Percentiles rank a stretch among this genome's conserved stretches.
phyloP scores from a whole-genome alignment of 2,329 filamentous ascomycete genomes.

The Bipolaris cookei region DNA sequence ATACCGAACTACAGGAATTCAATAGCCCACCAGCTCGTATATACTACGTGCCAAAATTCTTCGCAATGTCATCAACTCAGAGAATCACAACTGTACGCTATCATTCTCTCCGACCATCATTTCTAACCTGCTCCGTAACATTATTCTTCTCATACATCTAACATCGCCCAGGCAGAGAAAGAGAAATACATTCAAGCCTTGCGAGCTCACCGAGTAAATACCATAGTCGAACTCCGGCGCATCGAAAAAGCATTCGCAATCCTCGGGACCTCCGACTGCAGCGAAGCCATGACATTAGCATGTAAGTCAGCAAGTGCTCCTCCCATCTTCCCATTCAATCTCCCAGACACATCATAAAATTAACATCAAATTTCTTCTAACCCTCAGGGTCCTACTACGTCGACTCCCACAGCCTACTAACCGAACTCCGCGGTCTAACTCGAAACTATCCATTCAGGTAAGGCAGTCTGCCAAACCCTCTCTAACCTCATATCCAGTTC shows the following conservation, averaged over 20 bases:
- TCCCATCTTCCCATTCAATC: neutral
- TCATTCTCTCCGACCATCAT: neutral
- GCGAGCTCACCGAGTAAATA: constrained; percentile 72
- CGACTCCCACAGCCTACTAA: constrained; percentile 70
- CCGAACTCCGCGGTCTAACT: constrained; percentile 72
- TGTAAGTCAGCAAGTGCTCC: constrained; percentile 51
- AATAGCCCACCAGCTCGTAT: constrained; percentile 35
- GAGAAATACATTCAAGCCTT: constrained; percentile 68
- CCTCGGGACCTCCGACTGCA: constrained; percentile 64
- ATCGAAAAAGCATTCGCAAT: constrained; percentile 70
- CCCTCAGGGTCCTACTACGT: constrained; percentile 67
- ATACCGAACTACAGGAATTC: constrained; percentile 28
- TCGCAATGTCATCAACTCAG: constrained; percentile 34
- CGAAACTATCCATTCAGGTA: constrained; percentile 68
- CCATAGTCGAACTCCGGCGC: constrained; percentile 72
- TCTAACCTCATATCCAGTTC: neutral
- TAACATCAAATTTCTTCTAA: no score
- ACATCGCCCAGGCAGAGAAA: constrained; percentile 52
- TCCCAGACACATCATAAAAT: no score
- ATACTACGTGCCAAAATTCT: constrained; percentile 32
- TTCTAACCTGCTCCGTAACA: no score
- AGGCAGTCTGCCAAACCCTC: no score
- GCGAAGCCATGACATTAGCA: constrained; percentile 71
- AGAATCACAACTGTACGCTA: constrained; percentile 37
- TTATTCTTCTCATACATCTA: neutral